phyloP scores from a whole-genome alignment of 2,329 filamentous ascomycete genomes.

The Nemania serpens region DNA sequence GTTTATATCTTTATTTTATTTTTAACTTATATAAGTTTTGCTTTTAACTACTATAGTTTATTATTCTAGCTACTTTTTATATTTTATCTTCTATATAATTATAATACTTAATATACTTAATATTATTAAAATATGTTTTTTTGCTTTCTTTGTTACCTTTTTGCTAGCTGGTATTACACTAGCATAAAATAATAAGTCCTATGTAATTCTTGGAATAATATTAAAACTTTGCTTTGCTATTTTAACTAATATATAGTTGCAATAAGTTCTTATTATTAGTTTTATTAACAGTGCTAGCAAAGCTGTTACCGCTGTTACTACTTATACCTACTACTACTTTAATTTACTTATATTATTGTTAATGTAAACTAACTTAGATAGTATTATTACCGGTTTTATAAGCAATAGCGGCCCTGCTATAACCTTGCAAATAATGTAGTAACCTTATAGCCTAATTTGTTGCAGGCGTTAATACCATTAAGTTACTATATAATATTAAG shows the following conservation, averaged over 20 bases:
- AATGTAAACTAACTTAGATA: conserved; percentile 28
- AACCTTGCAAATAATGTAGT: conserved; percentile 6
- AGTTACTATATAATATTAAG: too few relatives aligned
- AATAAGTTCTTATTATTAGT: conserved; percentile 22
- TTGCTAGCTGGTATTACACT: conserved; percentile 20
- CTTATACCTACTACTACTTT: conserved; percentile 26
- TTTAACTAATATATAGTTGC: conserved; percentile 8
- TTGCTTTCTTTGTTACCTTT: conserved; percentile 18
- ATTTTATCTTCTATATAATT: background rate
- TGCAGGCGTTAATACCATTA: too few relatives aligned
- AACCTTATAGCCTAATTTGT: conserved; percentile 22
- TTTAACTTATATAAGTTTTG: background rate
- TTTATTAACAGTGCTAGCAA: conserved; percentile 18
- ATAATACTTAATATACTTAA: conserved; percentile 9
- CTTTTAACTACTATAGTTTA: conserved; percentile 3
- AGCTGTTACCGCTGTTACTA: conserved; percentile 19
- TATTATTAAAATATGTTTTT: conserved; percentile 25
- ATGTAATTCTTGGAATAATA: background rate
- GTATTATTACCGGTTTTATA: conserved; percentile 26
- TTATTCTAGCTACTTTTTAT: conserved; percentile 1
- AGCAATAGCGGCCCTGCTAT: conserved; percentile 2
- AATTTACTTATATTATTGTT: conserved; percentile 27
- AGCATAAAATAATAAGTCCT: conserved; percentile 21
- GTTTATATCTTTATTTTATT: background rate
- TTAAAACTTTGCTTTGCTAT: background rate